Base-by-base conservation (phyloP, 805 yeast genomes). In the Pichia californica region DNA sequence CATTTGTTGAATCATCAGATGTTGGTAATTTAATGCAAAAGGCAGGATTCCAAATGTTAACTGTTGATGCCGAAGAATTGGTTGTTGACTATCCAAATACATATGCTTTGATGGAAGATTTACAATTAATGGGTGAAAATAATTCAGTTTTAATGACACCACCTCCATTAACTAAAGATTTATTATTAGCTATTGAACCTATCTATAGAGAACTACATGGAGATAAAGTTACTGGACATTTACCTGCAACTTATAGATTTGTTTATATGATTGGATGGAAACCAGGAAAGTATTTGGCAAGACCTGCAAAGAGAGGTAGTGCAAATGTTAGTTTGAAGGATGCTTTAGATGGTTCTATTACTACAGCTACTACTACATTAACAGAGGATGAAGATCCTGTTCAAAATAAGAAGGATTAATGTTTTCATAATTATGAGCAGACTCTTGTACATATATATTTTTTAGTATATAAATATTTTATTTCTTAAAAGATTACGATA, bases 201-300 rank as follows among this genome's bases (percentile, higher is more conserved):
- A 83, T 87, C 29, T 87, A 87, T 59, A 70, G 70, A 49, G 67
- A 76, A 6, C 66, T 87, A 58, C 91, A 87, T 58, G 88, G 88
- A 2, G 85, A 76, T 46, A 66, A 63, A 2, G 50, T 66, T 14
- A 76, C 68, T 51, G 53, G 62, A 1, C 66, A 77, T 0, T 58
- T 86, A n/a, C 95, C 95, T 1, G 88, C 87, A 9, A 86, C 95
- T 0, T 87, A 76, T 63, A 67, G 87, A 47, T 76, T 87, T 42
- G 76, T 86, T 21, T 83, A 81, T 58, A 81, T 86, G 88, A 83
- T 87, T 57, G 95, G 95, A 3, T 87, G 95, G 95, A 87, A 84
- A 59, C 79, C 81, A 50, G 74, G 85, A 43, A 75, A 76, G 7
- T 57, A 63, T 39, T 87, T 84, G 57, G 88, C 89, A 3, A 67